Conservation (phyloP, 2,329 filamentous ascomycete genomes). For the Colletotrichum phormii region DNA sequence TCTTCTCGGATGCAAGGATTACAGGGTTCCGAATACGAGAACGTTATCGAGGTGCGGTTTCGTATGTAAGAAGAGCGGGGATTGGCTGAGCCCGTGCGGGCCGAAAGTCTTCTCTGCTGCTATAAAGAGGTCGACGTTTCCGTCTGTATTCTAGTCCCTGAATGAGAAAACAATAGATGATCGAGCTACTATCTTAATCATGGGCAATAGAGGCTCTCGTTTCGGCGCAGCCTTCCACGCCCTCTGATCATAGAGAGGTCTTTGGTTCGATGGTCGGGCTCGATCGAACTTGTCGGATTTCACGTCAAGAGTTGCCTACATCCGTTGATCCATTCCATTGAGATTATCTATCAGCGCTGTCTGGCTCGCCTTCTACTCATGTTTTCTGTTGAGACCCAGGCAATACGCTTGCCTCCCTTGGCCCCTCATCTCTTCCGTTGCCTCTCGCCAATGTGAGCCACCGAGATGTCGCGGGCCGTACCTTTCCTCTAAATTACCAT, state of each 20-base stretch:
- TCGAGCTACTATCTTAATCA: too few species aligned
- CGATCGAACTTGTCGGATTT: background rate
- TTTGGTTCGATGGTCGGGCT: background rate
- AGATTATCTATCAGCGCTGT: slow-evolving; percentile 34
- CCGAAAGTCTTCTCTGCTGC: background rate
- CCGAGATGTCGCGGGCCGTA: slow-evolving; percentile 20
- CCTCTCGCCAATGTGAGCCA: slow-evolving; percentile 17
- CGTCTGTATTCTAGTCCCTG: background rate
- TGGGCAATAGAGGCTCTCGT: too few species aligned
- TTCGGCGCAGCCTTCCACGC: too few species aligned
- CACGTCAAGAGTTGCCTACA: background rate
- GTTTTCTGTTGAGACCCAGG: slow-evolving; percentile 13
- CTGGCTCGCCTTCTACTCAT: slow-evolving; percentile 18
- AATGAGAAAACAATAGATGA: too few species aligned
- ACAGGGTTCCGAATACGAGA: slow-evolving; percentile 30
- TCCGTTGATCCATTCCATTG: slow-evolving; percentile 34
- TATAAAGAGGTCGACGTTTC: background rate
- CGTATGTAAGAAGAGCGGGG: background rate
- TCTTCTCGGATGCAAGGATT: slow-evolving; percentile 31
- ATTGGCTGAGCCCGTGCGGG: background rate
- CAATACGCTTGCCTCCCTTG: slow-evolving; percentile 9
- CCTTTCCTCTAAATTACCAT: slow-evolving; percentile 35
- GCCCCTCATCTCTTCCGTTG: background rate
- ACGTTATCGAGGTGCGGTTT: background rate
- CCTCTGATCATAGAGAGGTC: background rate